These are phyloP conservation scores for Geranium rotundifolium DNA, from an alignment of 345 rosid genomes.

Conservation along the genomic window DNA sequence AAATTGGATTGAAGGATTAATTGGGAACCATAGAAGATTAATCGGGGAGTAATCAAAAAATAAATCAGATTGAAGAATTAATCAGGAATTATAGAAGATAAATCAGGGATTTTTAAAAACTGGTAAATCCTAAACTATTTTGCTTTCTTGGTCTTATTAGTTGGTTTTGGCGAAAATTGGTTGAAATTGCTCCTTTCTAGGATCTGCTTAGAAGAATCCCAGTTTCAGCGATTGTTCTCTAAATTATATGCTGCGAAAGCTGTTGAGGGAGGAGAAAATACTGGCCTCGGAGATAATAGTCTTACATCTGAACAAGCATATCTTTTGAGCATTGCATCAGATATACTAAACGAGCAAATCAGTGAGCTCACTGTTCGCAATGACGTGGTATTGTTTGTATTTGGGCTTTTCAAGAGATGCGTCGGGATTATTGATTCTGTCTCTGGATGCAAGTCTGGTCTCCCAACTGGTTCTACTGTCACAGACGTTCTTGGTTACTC, in stretches of 20 bases:
- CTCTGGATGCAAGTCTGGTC: conserved; percentile 31
- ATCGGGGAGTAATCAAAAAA: no score
- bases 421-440: conserved; percentile 20
- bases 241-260: conserved; percentile 11
- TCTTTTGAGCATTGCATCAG: conserved; percentile 45
- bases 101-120: no score
- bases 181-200: conserved; percentile 57
- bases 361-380: conserved; percentile 26
- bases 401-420: conserved; percentile 35
- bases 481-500: conserved; percentile 59
- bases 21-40: no score
- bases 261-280: conserved; percentile 11
- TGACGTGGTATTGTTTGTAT: conserved; percentile 21
- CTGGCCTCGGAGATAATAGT: conserved; percentile 1
- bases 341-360: conserved; percentile 41
- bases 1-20: no score
- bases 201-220: conserved; percentile 43
- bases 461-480: conserved; percentile 42
- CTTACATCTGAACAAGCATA: conserved; percentile 55
- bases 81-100: no score
- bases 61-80: no score
- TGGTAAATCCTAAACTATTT: no score
- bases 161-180: conserved; percentile 73
- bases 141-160: conserved; percentile 17
- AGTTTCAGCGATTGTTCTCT: conserved; percentile 39